Percentiles rank a stretch among this genome's conserved stretches.
Conservation (phyloP, 2,329 filamentous ascomycete species). For the Xylariaceae sp. region DNA sequence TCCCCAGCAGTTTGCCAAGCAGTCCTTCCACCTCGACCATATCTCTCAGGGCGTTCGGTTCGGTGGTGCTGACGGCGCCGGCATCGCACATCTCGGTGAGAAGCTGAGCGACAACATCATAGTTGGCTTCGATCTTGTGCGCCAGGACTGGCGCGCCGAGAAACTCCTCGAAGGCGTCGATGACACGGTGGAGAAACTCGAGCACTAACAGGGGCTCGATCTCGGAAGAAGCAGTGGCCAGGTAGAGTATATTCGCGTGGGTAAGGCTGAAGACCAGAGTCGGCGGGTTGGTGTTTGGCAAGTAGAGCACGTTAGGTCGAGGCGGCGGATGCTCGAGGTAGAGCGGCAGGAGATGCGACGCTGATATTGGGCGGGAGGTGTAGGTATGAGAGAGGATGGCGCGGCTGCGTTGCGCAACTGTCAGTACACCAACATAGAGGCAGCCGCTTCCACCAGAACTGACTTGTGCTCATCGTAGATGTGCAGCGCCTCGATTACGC, state of each 20-base stretch:
- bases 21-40: slow-evolving; percentile 86
- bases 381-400: slow-evolving; percentile 86
- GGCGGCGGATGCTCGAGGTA: slow-evolving; percentile 78
- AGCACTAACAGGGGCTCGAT: slow-evolving; percentile 83
- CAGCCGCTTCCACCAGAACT: too few relatives aligned
- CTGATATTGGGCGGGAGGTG: slow-evolving; percentile 70
- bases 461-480: slow-evolving; percentile 96
- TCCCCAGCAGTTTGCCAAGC: slow-evolving; percentile 80
- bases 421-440: too few relatives aligned
- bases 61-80: slow-evolving; percentile 80
- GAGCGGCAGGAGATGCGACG: slow-evolving; percentile 69
- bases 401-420: slow-evolving; percentile 55
- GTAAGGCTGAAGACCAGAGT: slow-evolving; percentile 81
- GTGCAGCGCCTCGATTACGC: slow-evolving; percentile 89
- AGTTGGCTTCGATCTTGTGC: slow-evolving; percentile 78
- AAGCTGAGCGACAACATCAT: slow-evolving; percentile 89
- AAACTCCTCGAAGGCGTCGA: slow-evolving; percentile 92
- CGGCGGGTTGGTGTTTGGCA: slow-evolving; percentile 73
- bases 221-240: slow-evolving; percentile 78
- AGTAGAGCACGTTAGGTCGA: slow-evolving; percentile 78
- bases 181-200: slow-evolving; percentile 87
- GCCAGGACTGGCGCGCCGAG: slow-evolving; percentile 80
- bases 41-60: slow-evolving; percentile 86
- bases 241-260: slow-evolving; percentile 82
- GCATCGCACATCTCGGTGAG: slow-evolving; percentile 95